Evolutionary conservation across 345 rosid genomes (phyloP), one percentile per base, ranked within the genome.

Genomic region (Brassica nigra): DNA sequence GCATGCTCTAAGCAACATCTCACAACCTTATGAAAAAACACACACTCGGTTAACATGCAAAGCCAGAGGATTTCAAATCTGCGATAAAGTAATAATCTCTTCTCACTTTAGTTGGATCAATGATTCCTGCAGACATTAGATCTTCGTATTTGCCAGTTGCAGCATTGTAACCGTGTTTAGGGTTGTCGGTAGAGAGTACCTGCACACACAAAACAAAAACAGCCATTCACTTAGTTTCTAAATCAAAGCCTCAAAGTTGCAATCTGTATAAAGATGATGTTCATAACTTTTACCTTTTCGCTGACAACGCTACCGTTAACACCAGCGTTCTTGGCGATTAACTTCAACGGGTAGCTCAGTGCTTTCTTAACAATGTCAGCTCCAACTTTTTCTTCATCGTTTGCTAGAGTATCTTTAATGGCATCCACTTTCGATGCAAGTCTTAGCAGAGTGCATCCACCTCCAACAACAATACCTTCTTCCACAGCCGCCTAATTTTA

Each of bases 1-100:
- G 97, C 97, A 82, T 94, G 98, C 88, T 94, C 97, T 86, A 92
- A 71, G 90, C 98, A 94, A 81, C 97, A 94, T 84, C 97, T 89
- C 11, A 93, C 97, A 83, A 91, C 97, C 97, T 92, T 83, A n/a
- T n/a, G 18, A 2, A 4, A 28, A 1, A 33, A 6, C 1, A 34
- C 62, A 18, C 68, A 3, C 31, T 30, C 12, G 1, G 4, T 79
- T 36, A 79, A 27, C 16, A 9, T 5, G 8, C 5, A 2, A 18
- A 23, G 33, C 58, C 58, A 44, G 1, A 15, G 23, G 44, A 42
- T 47, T 62, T 23, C 1, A 27, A 37, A n/a, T n/a, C n/a, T 66
- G 61, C 9, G 1, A 31, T 7, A 7, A 66, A 18, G 73, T n/a
- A 61, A 66, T 33, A 8, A 58, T 52, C 52, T 63, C 18, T 49